Conservation (phyloP, 768 basidiomycete genomes). For the Hirschioporus abietinus region DNA sequence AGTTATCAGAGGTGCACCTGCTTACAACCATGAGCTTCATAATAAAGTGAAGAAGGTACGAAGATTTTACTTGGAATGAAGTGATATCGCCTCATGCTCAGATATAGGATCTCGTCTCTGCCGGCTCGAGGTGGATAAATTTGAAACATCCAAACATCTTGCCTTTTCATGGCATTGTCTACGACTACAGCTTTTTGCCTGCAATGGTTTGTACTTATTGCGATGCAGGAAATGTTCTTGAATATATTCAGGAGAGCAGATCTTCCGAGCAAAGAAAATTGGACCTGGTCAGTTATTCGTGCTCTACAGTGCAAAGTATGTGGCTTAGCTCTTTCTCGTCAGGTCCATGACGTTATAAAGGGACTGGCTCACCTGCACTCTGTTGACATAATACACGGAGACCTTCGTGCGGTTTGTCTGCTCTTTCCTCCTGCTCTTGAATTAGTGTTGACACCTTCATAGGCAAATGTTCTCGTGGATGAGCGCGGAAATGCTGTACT, state of each 20-base stretch:
- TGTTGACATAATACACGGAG: slow-evolving; percentile 5
- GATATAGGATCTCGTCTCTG: slow-evolving; percentile 8
- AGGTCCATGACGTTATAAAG: background rate
- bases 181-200: slow-evolving; percentile 18
- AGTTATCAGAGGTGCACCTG: slow-evolving; percentile 17
- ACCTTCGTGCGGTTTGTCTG: slow-evolving; percentile 1
- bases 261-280: slow-evolving; percentile 2
- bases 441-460: background rate
- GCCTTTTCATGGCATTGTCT: slow-evolving; percentile 18
- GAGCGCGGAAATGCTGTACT: slow-evolving; percentile 19
- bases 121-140: slow-evolving; percentile 11
- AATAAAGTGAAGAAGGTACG: slow-evolving; percentile 12
- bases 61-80: background rate
- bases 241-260: slow-evolving; percentile 14
- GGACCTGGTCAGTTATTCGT: slow-evolving; percentile 2
- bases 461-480: slow-evolving; percentile 25
- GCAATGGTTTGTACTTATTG: slow-evolving; percentile 23
- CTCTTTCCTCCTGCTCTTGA: background rate
- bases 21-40: slow-evolving; percentile 12
- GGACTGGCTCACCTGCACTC: slow-evolving; percentile 5
- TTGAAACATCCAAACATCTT: slow-evolving; percentile 21
- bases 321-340: background rate
- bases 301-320: background rate
- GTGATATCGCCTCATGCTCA: background rate
- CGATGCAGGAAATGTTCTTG: slow-evolving; percentile 20